Evolutionary conservation across 352 stramenopile genomes (phyloP), one percentile per base, ranked within the genome.

Genomic region (Phytopythium litorale): DNA sequence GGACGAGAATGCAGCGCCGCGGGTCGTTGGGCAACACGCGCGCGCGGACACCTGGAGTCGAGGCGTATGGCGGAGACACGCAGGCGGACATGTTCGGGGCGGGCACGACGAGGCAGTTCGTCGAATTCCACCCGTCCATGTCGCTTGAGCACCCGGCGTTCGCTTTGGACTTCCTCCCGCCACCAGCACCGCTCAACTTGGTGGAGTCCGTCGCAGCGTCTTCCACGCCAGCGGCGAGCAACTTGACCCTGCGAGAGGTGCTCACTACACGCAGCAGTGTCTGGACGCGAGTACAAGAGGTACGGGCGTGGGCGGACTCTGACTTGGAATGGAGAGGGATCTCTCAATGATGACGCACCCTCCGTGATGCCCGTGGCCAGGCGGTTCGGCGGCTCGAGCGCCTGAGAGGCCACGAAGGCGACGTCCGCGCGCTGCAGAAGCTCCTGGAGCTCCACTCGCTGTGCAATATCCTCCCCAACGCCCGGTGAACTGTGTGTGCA

Each of bases 41-140:
- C 23, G 6, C 43, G 43, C 43, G 43, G n/a, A 9, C 19, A 18
- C 28, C 33, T 38, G 11, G 23, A n/a, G 4, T 4, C 7, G 9
- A 21, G 2, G 33, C 46, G 46, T 33, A 35, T n/a, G 46, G 46
- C 11, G 46, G 21, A 25, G 46, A 52, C 45, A n/a, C n/a, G n/a
- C 45, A 32, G 9, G 45, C 11, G n/a, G 51, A 56, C 12, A 19
- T 18, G 33, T 58, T 46, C 19, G 52, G 32, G 19, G 32, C 16
- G 52, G 23, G 8, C 28, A 42, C 52, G n/a, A 30, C 52, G 32
- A 32, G n/a, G 35, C n/a, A 59, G 21, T 78, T 80, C 28, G 70
- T 90, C 16, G 81, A 90, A 56, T 90, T 88, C 60, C 81, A 90
- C 61, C 70, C 73, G 32, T 87, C 78, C 62, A 90, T 90, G 78